These are phyloP conservation scores for Amphichorda felina DNA, from an alignment of 2,329 filamentous ascomycete genomes.

Conservation along the genomic window DNA sequence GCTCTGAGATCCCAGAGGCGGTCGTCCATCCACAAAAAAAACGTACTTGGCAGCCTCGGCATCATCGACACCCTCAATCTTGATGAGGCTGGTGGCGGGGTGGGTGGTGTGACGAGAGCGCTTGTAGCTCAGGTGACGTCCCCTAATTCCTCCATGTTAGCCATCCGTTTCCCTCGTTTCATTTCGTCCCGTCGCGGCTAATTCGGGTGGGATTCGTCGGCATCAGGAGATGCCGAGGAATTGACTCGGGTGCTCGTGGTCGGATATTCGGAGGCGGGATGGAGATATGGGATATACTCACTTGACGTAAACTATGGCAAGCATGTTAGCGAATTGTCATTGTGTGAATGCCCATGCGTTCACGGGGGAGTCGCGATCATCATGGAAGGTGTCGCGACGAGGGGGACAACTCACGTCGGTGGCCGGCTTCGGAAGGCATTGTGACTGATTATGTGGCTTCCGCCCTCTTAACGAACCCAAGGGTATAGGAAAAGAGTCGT, in stretches of 20 bases:
- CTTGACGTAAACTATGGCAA: conserved; percentile 69
- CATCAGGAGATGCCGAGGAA: conserved; percentile 1
- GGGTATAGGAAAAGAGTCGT: conserved; percentile 26
- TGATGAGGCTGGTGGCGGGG: conserved; percentile 86
- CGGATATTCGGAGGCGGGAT: too few species aligned
- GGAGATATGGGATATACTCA: conserved; percentile 46
- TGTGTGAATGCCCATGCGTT: too few species aligned
- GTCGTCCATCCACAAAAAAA: not conserved
- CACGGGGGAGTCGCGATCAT: too few species aligned
- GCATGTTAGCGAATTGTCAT: conserved; percentile 9
- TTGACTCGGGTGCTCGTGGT: too few species aligned
- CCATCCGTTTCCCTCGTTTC: conserved; percentile 9
- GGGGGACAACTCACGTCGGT: conserved; percentile 61
- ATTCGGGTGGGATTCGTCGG: too few species aligned
- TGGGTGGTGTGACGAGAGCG: conserved; percentile 86
- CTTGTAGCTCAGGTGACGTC: conserved; percentile 97
- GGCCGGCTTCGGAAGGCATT: conserved; percentile 81
- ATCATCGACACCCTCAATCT: conserved; percentile 97
- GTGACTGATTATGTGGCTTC: conserved; percentile 43
- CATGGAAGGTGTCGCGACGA: not conserved
- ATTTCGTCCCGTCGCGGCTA: not conserved
- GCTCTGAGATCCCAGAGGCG: not conserved
- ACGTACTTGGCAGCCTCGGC: conserved; percentile 76
- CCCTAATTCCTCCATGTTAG: conserved; percentile 43
- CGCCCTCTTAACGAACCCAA: conserved; percentile 34